Conservation (phyloP, 345 rosid genomes). For the Cardamine occulta region DNA sequence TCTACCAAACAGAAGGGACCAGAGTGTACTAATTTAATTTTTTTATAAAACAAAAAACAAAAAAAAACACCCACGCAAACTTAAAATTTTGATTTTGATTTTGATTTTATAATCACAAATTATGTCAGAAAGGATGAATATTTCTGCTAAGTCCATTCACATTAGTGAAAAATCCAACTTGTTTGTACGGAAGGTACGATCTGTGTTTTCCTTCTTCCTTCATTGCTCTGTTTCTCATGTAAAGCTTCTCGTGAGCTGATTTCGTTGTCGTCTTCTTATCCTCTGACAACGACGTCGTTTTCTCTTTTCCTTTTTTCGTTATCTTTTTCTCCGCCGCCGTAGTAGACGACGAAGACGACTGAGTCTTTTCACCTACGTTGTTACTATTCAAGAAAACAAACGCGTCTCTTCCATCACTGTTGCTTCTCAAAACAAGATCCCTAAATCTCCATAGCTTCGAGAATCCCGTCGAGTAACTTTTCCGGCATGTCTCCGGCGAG, state of each 20-base stretch:
- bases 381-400: slow-evolving; percentile 52
- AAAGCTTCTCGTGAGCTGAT: slow-evolving; percentile 58
- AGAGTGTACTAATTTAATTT: slow-evolving; percentile 12
- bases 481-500: slow-evolving; percentile 55
- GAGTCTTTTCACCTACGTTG: not conserved
- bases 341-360: not conserved
- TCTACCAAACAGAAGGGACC: slow-evolving; percentile 36
- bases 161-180: slow-evolving; percentile 72
- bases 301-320: slow-evolving; percentile 23
- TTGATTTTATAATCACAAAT: not conserved
- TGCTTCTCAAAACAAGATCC: slow-evolving; percentile 50
- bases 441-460: slow-evolving; percentile 60
- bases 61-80: not conserved
- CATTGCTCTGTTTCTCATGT: slow-evolving; percentile 55
- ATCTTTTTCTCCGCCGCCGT: not conserved
- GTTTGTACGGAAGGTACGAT: slow-evolving; percentile 69
- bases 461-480: slow-evolving; percentile 67
- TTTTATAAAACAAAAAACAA: not conserved
- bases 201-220: slow-evolving; percentile 59
- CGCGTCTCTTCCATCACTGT: slow-evolving; percentile 66
- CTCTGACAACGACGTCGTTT: slow-evolving; percentile 37
- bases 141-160: slow-evolving; percentile 66
- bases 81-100: not conserved
- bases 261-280: slow-evolving; percentile 17
- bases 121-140: slow-evolving; percentile 63